phyloP scores from a whole-genome alignment of 148 eudicot species.

The Bassia scoparia region DNA sequence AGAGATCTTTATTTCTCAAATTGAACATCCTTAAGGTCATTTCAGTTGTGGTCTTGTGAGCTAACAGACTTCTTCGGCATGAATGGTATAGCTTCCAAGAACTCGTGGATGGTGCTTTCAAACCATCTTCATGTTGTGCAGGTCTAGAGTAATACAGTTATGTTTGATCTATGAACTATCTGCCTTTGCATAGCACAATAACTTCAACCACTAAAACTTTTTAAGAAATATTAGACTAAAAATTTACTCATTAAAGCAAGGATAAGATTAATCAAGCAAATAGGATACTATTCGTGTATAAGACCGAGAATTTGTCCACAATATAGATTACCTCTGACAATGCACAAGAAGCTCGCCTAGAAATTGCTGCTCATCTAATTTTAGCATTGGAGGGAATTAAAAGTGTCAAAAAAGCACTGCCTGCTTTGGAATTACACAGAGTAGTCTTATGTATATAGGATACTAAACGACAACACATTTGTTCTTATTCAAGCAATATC shows the following conservation, averaged over 20 bases:
- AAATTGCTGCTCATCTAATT: conserved; percentile 91
- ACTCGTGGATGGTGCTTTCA: conserved; percentile 38
- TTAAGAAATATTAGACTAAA: background rate
- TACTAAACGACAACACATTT: background rate
- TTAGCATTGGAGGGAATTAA: conserved; percentile 51
- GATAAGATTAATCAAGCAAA: too few species aligned
- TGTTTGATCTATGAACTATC: conserved; percentile 62
- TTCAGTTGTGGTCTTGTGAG: conserved; percentile 77
- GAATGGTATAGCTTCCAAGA: conserved; percentile 62
- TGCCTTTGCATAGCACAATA: conserved; percentile 38
- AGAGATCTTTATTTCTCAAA: conserved; percentile 81
- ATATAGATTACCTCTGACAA: conserved; percentile 69
- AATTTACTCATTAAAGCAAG: background rate
- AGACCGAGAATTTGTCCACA: background rate
- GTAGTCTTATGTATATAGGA: background rate
- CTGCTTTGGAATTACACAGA: conserved; percentile 10
- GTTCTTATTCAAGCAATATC: background rate
- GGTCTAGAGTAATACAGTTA: conserved; percentile 58
- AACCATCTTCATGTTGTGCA: conserved; percentile 44
- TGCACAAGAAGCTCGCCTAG: conserved; percentile 90
- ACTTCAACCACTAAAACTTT: too few species aligned
- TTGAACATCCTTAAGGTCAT: conserved; percentile 74
- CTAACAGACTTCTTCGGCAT: conserved; percentile 73
- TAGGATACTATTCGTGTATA: too few species aligned
- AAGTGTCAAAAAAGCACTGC: conserved; percentile 14